Conservation (phyloP, 805 yeast species). For the Maudiozyma turicensis region DNA sequence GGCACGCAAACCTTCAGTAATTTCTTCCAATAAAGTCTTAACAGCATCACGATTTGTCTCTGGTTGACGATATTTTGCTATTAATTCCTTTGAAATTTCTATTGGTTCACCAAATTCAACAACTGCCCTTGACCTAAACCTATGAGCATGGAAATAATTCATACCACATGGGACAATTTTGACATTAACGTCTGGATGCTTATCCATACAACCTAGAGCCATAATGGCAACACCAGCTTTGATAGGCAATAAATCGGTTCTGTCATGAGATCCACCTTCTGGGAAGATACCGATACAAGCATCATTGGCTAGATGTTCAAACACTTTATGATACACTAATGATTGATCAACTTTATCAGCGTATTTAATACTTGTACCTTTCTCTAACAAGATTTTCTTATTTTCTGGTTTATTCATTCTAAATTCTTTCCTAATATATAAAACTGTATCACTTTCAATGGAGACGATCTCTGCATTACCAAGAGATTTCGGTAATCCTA, state of each 20-base stretch:
- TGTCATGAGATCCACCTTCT: conserved; percentile 96
- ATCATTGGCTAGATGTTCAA: conserved; percentile 70
- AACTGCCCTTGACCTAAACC: conserved; percentile 90
- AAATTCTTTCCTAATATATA: conserved; percentile 63
- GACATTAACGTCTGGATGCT: conserved; percentile 65
- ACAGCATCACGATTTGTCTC: conserved; percentile 54
- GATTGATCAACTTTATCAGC: conserved; percentile 86
- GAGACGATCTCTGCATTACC: conserved; percentile 68
- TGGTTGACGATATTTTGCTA: conserved; percentile 53
- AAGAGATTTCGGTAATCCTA: conserved; percentile 67
- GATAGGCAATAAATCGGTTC: conserved; percentile 80
- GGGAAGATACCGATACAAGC: conserved; percentile 89
- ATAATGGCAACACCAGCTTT: conserved; percentile 97
- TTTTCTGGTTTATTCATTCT: conserved; percentile 37
- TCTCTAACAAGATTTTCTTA: conserved; percentile 36
- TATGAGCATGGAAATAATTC: conserved; percentile 94
- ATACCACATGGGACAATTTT: conserved; percentile 93
- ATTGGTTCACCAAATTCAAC: conserved; percentile 90
- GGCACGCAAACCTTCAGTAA: conserved; percentile 65
- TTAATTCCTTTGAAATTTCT: conserved; percentile 50
- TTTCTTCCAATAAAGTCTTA: conserved; percentile 54
- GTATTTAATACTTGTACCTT: conserved; percentile 51
- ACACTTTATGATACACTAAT: conserved; percentile 72
- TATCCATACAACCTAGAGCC: conserved; percentile 91
- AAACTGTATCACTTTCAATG: conserved; percentile 61